Percentiles rank a stretch among this genome's conserved stretches.
phyloP scores from a whole-genome alignment of 805 yeast species.

The Starmerella vaccinii region DNA sequence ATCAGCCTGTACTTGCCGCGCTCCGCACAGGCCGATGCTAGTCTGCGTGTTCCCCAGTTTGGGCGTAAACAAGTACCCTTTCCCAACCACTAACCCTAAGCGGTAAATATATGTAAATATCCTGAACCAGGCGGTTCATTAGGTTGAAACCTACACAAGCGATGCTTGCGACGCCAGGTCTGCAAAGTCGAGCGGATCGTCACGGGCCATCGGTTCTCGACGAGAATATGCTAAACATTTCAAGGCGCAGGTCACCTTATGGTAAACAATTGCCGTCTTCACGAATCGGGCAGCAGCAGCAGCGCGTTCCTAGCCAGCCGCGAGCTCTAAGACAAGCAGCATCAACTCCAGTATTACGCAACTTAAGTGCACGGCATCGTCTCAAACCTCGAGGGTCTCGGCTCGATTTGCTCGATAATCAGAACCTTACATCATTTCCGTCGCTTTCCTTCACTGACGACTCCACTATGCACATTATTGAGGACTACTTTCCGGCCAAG shows the following conservation, averaged over 20 bases:
- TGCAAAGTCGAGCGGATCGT: neutral
- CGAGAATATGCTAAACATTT: slow-evolving; percentile 7
- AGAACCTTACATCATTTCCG: slow-evolving; percentile 33
- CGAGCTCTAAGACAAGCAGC: slow-evolving; percentile 9
- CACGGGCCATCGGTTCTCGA: neutral
- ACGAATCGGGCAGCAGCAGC: neutral
- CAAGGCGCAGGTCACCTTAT: neutral
- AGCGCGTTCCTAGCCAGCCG: neutral
- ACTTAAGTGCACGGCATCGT: slow-evolving; percentile 9
- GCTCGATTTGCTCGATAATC: slow-evolving; percentile 34
- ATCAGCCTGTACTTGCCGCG: no score
- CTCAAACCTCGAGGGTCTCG: slow-evolving; percentile 27
- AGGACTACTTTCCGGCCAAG: slow-evolving; percentile 27
- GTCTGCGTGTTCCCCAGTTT: neutral
- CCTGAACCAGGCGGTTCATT: neutral
- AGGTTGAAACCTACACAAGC: neutral
- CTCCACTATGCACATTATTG: slow-evolving; percentile 23
- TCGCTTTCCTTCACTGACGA: slow-evolving; percentile 11
- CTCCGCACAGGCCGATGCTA: neutral
- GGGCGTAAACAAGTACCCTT: slow-evolving; percentile 5
- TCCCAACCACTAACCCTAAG: neutral
- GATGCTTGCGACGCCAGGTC: neutral
- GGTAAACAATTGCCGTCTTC: neutral
- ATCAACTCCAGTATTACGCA: slow-evolving; percentile 11
- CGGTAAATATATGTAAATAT: neutral